Base-by-base conservation (phyloP, 2,329 filamentous ascomycete genomes). In the Colletotrichum eleusines region DNA sequence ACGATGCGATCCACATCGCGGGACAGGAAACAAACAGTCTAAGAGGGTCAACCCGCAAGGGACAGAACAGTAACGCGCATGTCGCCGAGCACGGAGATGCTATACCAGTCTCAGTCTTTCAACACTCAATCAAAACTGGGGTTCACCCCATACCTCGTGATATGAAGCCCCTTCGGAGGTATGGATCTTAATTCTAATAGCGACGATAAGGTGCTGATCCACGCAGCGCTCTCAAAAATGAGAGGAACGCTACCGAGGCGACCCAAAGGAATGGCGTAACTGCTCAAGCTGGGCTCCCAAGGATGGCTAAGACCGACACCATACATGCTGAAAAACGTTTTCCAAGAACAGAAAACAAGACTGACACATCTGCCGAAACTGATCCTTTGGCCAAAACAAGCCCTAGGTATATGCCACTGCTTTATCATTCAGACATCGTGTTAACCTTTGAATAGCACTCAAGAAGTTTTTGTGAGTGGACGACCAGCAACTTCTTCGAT, bases 211-310 rank as follows among this genome's bases (percentile, higher is more conserved):
- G 6, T 42, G 63, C 63, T 70, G 12, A 70, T 26, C 1, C n/a
- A 26, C 6, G 16, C 18, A 70, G 67, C 33, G 67, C 35, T 20
- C 55, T 70, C 11, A 70, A 70, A 50, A 66, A 66, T 31, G 35
- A 26, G 7, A 68, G 12, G 3, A 54, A 40, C 31, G 12, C 64
- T n/a, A 6, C 6, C 28, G n/a, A n/a, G n/a, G 14, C 14, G 26
- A 26, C 18, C n/a, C 33, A 31, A n/a, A 23, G 3, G n/a, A 14
- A 46, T 23, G 31, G 23, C 38, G 23, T 20, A 11, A 31, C n/a
- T 26, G 18, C 11, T 4, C 40, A 28, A 8, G 8, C 9, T 23
- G 35, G 18, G 9, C 7, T 38, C 9, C 23, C 33, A 18, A 40
- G 11, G 20, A 26, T n/a, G 23, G 11, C 7, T 23, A 40, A 6